A percentile compares a stretch with the other conserved stretches of the same genome.
phyloP scores from a whole-genome alignment of 768 basidiomycete genomes.

The Mrakia hoshinonis region DNA sequence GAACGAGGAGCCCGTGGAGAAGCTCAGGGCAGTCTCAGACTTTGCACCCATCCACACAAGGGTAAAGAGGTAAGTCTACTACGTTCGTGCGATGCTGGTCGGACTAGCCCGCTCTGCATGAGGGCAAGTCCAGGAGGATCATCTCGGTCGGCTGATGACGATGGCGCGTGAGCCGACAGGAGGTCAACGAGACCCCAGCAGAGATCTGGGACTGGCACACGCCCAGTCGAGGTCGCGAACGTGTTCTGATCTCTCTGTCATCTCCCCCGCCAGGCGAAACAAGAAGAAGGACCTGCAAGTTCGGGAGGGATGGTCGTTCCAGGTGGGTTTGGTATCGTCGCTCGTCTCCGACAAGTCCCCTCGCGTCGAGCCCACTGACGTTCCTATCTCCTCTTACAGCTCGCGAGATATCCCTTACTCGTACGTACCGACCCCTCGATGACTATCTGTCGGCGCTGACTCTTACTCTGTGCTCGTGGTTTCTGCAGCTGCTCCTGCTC shows the following conservation, averaged over 20 bases:
- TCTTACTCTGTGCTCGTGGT: too few relatives aligned
- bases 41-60: conserved; percentile 67
- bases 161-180: neutral
- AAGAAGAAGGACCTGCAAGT: conserved; percentile 47
- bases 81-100: too few relatives aligned
- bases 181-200: too few relatives aligned
- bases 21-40: conserved; percentile 40
- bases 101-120: too few relatives aligned
- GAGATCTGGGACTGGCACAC: too few relatives aligned
- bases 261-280: conserved; percentile 5
- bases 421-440: neutral
- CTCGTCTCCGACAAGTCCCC: neutral
- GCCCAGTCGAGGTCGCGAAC: too few relatives aligned
- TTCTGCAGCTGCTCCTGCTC: conserved; percentile 70
- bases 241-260: too few relatives aligned
- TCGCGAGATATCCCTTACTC: conserved; percentile 38
- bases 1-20: conserved; percentile 36
- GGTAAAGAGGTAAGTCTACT: conserved; percentile 56
- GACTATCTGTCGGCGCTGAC: neutral
- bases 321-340: neutral
- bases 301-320: conserved; percentile 35
- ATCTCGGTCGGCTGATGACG: neutral
- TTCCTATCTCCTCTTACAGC: conserved; percentile 51
- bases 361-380: neutral
- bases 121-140: too few relatives aligned